Evolutionary conservation across 2,329 filamentous ascomycete genomes (phyloP).

Genomic region (Fusarium sp.): DNA sequence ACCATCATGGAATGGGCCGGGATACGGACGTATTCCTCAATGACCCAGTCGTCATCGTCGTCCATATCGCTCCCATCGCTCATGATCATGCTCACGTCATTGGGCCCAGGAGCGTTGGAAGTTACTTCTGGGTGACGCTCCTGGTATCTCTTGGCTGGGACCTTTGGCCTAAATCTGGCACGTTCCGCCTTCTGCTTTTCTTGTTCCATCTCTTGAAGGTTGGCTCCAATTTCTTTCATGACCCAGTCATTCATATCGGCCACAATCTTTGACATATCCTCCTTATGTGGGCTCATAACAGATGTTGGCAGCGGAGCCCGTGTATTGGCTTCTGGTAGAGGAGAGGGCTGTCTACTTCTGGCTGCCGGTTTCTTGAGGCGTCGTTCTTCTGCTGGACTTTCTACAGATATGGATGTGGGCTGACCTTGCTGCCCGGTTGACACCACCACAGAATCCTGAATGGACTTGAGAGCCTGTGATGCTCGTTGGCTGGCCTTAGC

Average conservation of each 20-base stretch:
- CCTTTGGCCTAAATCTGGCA: constrained; percentile 64
- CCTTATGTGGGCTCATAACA: constrained; percentile 47
- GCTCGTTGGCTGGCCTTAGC: constrained; percentile 47
- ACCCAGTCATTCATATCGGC: constrained; percentile 68
- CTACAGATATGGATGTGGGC: constrained; percentile 7
- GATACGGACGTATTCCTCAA: constrained; percentile 71
- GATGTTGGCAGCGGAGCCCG: constrained; percentile 48
- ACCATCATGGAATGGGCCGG: constrained; percentile 60
- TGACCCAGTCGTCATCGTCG: constrained; percentile 65
- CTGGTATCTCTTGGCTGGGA: constrained; percentile 62
- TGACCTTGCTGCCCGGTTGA: constrained; percentile 3
- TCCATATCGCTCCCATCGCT: constrained; percentile 56
- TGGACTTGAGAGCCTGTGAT: constrained; percentile 19
- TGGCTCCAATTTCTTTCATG: constrained; percentile 65
- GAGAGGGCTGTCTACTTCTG: constrained; percentile 40
- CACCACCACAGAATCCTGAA: constrained; percentile 17
- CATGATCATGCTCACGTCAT: constrained; percentile 49
- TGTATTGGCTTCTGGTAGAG: constrained; percentile 30
- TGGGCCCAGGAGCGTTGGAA: constrained; percentile 15
- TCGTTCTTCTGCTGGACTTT: constrained; percentile 32
- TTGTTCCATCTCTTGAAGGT: constrained; percentile 58
- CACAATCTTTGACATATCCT: constrained; percentile 60
- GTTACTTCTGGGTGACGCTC: constrained; percentile 61
- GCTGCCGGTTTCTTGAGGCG: constrained; percentile 50
- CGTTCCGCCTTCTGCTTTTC: constrained; percentile 48